Evolutionary conservation across 176 grass and related monocot species (phyloP), one percentile per base, ranked within the genome.

Genomic region (Zoysia pacifica): DNA sequence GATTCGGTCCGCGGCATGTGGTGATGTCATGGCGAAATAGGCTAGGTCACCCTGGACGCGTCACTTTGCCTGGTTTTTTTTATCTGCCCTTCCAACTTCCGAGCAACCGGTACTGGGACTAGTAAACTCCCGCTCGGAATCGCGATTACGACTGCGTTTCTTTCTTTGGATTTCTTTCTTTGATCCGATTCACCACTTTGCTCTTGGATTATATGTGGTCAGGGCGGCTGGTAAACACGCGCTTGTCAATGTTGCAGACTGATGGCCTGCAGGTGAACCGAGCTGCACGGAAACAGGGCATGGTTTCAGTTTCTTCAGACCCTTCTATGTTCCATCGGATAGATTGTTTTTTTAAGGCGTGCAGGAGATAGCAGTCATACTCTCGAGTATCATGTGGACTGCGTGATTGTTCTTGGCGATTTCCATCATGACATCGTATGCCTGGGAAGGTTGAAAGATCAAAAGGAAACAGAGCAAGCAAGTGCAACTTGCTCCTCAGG

Each of bases 341-440:
- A 42, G 67, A 16, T 35, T 40, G 5, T 44, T 14, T 35, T 28
- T 10, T 11, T 35, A 78, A 78, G 67, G 41, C 73, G 9, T 40
- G 49, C 69, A 73, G 35, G 62, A 78, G 15, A 6, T 53, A 49
- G 79, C 79, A 28, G 37, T 51, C 60, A 61, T 74, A 50, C 42
- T 48, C 59, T 83, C 6, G 60, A 83, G 46, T 64, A 80, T 74
- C 81, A 75, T 73, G n/a, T 76, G 56, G 82, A 77, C 50, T 51
- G 58, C 64, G 28, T 20, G 55, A 54, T 65, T 63, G 69, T 76
- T 89, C 28, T 44, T 51, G 72, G 14, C 49, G 10, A 51, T 48
- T 76, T 49, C 55, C 82, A 85, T 81, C 78, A 81, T 85, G 82
- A 52, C 72, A 65, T 84, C 65, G 20, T 59, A 85, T 16, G 52